Evolutionary conservation across 768 basidiomycete species (phyloP).

Genomic region (Tulasnella sp.): DNA sequence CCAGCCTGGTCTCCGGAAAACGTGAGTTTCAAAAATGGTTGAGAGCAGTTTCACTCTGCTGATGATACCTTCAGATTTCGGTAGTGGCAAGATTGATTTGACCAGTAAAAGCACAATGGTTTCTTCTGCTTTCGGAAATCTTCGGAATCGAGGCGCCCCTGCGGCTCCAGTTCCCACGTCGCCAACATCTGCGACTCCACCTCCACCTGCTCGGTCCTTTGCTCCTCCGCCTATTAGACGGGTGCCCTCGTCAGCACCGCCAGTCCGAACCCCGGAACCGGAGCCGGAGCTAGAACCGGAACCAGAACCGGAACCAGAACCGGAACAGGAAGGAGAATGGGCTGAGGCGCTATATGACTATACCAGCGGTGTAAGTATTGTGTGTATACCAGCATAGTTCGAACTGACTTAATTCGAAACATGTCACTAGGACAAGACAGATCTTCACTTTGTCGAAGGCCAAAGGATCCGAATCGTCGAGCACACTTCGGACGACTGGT

Average conservation of each 20-base stretch:
- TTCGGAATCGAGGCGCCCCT: too few relatives aligned
- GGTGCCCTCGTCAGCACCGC: conserved; percentile 1
- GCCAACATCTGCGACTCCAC: not conserved
- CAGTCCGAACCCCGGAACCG: not conserved
- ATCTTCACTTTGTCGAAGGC: conserved; percentile 29
- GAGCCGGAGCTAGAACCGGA: not conserved
- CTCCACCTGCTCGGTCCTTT: not conserved
- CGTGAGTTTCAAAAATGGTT: not conserved
- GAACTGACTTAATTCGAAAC: not conserved
- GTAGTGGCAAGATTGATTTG: not conserved
- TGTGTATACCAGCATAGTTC: not conserved
- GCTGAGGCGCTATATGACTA: conserved; percentile 19
- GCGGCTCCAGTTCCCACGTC: not conserved
- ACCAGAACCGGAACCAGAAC: conserved; percentile 6
- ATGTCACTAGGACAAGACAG: conserved; percentile 23
- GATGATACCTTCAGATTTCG: not conserved
- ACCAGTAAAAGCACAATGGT: not conserved
- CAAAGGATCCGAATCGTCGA: conserved; percentile 28
- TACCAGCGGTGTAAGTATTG: conserved; percentile 16
- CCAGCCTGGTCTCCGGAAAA: conserved; percentile 8
- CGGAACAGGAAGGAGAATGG: conserved; percentile 17
- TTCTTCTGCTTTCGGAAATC: not conserved
- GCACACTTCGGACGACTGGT: conserved; percentile 32
- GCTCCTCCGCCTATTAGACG: conserved; percentile 11
- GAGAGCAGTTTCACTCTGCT: too few relatives aligned